A percentile compares a stretch with the other conserved stretches of the same genome.
These are phyloP conservation scores for Zygoascus flipseniorum DNA, from an alignment of 805 yeast genomes.

Conservation along the genomic window DNA sequence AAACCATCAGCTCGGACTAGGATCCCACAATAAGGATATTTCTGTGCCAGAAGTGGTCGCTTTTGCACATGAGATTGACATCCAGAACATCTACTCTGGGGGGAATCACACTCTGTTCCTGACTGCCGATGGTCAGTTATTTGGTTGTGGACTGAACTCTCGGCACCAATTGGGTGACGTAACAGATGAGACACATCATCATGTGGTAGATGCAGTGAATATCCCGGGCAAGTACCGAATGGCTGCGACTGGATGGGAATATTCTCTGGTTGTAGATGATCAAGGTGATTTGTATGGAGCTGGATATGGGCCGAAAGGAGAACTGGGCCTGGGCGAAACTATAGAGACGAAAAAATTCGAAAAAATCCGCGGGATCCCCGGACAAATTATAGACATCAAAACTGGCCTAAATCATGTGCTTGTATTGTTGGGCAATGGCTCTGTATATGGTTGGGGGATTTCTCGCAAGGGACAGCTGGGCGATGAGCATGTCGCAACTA, in stretches of 20 bases:
- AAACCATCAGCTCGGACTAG: constrained; percentile 56
- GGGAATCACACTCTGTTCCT: constrained; percentile 79
- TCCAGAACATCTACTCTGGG: constrained; percentile 51
- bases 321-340: constrained; percentile 48
- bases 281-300: constrained; percentile 38
- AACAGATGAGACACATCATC: background rate
- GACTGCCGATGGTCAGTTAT: constrained; percentile 43
- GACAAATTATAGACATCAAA: constrained; percentile 15
- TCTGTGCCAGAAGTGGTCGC: constrained; percentile 22
- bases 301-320: constrained; percentile 69
- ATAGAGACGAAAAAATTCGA: constrained; percentile 3
- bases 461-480: constrained; percentile 52
- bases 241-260: constrained; percentile 77
- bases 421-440: constrained; percentile 30
- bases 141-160: constrained; percentile 51
- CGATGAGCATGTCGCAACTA: constrained; percentile 4
- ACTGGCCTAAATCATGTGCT: constrained; percentile 29
- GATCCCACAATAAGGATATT: constrained; percentile 44
- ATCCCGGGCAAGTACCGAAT: constrained; percentile 31
- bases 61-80: background rate
- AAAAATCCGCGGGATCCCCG: constrained; percentile 14
- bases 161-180: constrained; percentile 44
- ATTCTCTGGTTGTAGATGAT: constrained; percentile 41
- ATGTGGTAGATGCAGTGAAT: background rate
- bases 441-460: constrained; percentile 60